Conservation (phyloP, 2,329 filamentous ascomycete genomes). For the Sporothrix euskadiensis region DNA sequence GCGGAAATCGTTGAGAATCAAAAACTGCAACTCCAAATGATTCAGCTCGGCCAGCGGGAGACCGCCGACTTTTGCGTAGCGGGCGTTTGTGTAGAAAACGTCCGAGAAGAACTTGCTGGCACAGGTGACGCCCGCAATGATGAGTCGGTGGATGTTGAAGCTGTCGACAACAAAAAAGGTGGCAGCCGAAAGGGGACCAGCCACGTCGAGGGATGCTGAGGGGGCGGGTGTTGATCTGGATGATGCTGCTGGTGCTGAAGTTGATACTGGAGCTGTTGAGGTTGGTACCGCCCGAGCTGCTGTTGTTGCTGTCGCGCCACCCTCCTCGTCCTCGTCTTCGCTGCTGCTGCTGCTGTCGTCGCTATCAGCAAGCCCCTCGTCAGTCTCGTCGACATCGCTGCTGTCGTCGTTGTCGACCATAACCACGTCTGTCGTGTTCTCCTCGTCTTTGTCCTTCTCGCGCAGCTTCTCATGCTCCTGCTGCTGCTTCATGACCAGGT, state of each 20-base stretch:
- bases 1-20: constrained; percentile 93
- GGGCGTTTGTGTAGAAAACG: constrained; percentile 97
- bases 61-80: constrained; percentile 98
- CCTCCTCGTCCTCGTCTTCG: constrained; percentile 21
- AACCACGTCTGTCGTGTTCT: constrained; percentile 19
- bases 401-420: constrained; percentile 37
- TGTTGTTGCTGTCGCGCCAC: background rate
- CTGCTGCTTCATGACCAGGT: constrained; percentile 69
- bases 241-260: background rate
- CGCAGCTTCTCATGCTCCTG: constrained; percentile 46
- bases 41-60: constrained; percentile 90
- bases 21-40: constrained; percentile 92
- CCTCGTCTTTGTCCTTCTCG: constrained; percentile 31
- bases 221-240: background rate
- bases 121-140: constrained; percentile 96
- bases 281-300: background rate
- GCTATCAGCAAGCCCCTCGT: constrained; percentile 55
- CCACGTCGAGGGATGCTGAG: background rate
- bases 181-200: constrained; percentile 38
- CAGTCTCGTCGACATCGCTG: constrained; percentile 46
- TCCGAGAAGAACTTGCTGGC: constrained; percentile 99
- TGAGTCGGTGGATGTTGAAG: constrained; percentile 95
- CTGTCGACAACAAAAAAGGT: constrained; percentile 92
- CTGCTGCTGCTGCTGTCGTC: constrained; percentile 38
- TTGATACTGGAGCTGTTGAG: background rate